phyloP scores from a whole-genome alignment of 176 grass and related monocot genomes.

The Phoenix dactylifera region DNA sequence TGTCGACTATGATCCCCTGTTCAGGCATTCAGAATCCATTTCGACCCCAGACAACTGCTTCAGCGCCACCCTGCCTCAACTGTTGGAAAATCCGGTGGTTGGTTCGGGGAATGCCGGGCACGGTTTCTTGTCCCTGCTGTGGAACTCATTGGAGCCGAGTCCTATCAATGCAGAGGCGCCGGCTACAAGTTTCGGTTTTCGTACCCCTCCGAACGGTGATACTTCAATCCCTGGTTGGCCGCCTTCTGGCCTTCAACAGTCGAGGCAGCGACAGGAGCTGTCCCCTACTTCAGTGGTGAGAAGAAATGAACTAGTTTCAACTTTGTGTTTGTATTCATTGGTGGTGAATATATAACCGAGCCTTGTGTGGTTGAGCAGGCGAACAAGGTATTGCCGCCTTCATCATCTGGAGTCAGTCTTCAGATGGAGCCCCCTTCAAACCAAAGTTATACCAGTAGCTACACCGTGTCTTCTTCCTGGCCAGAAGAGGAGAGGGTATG shows the following conservation, averaged over 20 bases:
- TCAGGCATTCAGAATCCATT: too few relatives aligned
- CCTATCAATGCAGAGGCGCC: conserved; percentile 29
- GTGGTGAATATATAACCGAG: background rate
- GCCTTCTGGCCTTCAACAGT: background rate
- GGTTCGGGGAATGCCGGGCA: background rate
- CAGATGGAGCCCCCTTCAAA: conserved; percentile 81
- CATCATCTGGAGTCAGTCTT: conserved; percentile 10
- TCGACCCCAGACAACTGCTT: background rate
- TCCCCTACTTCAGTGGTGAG: background rate
- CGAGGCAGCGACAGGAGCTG: background rate
- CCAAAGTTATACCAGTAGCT: conserved; percentile 39
- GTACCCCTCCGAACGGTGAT: background rate
- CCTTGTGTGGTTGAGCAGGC: conserved; percentile 7
- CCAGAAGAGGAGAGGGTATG: conserved; percentile 44
- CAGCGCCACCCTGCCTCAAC: background rate
- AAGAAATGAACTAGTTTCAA: background rate
- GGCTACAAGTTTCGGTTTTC: background rate
- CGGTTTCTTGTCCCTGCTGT: conserved; percentile 26
- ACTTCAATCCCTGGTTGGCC: background rate
- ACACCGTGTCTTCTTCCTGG: background rate
- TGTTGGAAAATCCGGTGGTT: background rate
- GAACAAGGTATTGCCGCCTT: background rate
- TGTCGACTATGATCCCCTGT: background rate
- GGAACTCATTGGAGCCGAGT: conserved; percentile 30
- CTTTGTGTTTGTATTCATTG: background rate